Percentiles rank a stretch among this genome's conserved stretches.
Conservation (phyloP, 805 yeast genomes). For the Nakazawaea laoshanensis region DNA sequence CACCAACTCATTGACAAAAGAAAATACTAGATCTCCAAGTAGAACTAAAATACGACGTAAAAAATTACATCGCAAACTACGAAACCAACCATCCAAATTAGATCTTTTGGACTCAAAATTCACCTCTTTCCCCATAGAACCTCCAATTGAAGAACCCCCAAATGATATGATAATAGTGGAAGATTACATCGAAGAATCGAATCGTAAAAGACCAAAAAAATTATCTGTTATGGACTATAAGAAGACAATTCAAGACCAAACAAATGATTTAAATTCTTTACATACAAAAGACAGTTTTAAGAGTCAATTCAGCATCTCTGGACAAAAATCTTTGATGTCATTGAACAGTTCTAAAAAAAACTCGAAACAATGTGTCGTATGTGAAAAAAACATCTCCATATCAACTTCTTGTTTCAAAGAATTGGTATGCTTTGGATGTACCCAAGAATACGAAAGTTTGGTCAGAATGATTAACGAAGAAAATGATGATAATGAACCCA, state of each 20-base stretch:
- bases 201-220: constrained; percentile 1
- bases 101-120: constrained; percentile 9
- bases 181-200: constrained; percentile 10
- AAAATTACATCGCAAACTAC: constrained; percentile 4
- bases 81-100: constrained; percentile 8
- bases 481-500: constrained; percentile 2
- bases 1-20: too few species aligned
- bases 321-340: neutral
- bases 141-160: constrained; percentile 1
- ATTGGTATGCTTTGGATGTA: constrained; percentile 8
- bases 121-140: constrained; percentile 9
- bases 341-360: neutral
- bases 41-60: constrained; percentile 4
- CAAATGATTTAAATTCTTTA: too few species aligned
- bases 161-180: constrained; percentile 7
- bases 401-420: constrained; percentile 6
- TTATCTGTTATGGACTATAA: constrained; percentile 10
- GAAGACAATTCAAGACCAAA: constrained; percentile 1
- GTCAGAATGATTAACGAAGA: constrained; percentile 7
- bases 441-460: constrained; percentile 8
- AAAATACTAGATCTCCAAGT: neutral
- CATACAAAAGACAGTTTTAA: constrained; percentile 1
- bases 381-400: constrained; percentile 2
- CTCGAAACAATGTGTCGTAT: constrained; percentile 5
- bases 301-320: constrained; percentile 1